These are phyloP conservation scores for Proliferodiscus dingleyae DNA, from an alignment of 2,329 filamentous ascomycete genomes.

Conservation along the genomic window DNA sequence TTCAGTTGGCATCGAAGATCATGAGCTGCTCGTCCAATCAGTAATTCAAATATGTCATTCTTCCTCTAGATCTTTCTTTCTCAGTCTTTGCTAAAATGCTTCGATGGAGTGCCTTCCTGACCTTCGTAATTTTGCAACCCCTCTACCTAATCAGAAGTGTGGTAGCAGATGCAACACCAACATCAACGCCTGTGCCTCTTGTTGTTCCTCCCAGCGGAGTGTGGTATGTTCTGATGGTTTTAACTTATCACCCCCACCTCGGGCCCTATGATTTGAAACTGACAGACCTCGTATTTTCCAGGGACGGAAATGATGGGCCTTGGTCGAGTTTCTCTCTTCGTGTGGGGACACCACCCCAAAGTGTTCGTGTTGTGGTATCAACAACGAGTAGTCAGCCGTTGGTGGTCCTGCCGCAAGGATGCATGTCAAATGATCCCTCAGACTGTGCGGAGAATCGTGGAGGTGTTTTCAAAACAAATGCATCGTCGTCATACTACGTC, in stretches of 20 bases:
- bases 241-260: background rate
- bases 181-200: conserved; percentile 12
- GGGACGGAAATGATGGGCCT: conserved; percentile 32
- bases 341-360: conserved; percentile 36
- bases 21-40: background rate
- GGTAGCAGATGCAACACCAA: conserved; percentile 11
- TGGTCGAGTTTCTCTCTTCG: conserved; percentile 38
- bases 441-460: conserved; percentile 36
- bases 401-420: conserved; percentile 22
- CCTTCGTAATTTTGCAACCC: conserved; percentile 9
- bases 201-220: conserved; percentile 16
- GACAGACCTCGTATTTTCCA: conserved; percentile 2
- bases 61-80: conserved; percentile 2
- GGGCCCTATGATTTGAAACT: background rate
- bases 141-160: conserved; percentile 4
- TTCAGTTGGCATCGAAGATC: background rate
- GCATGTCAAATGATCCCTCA: conserved; percentile 10
- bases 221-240: conserved; percentile 11
- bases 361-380: conserved; percentile 36
- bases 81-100: conserved; percentile 12
- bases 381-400: conserved; percentile 31
- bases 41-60: conserved; percentile 1
- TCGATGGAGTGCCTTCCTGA: conserved; percentile 12
- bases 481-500: conserved; percentile 34
- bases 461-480: conserved; percentile 32